Base-by-base conservation (phyloP, 2,329 filamentous ascomycete genomes). In the Aspergillus latus region DNA sequence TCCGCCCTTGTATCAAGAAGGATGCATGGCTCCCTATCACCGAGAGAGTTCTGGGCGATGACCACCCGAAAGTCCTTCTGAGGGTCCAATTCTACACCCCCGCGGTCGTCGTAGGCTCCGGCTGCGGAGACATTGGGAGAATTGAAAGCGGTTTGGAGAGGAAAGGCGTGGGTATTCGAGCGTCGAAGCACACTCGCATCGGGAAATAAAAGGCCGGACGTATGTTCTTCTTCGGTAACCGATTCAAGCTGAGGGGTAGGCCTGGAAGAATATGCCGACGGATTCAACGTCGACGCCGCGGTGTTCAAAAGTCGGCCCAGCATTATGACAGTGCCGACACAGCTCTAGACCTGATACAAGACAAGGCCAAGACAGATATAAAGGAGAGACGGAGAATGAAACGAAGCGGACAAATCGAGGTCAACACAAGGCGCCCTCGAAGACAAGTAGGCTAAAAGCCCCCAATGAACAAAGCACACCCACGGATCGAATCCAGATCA, bases 201-300 rank as follows among this genome's bases (percentile, higher is more conserved):
- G 34, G 77, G 78, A 59, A 78, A 80, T 52, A 80, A 67, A 46
- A 80, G 70, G 39, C 75, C 74, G 45, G 76, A 76, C 4, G 77
- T 80, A 60, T 80, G 77, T 59, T 78, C 76, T 61, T 80, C 77
- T 59, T 80, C 77, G 1, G 76, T 79, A 26, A 78, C 74, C 26
- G 77, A 80, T 61, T 80, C 77, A 16, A 78, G 72, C 30, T 73
- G 71, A 28, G 69, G 66, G 13, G 69, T 60, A 57, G 69, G 73
- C 54, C 74, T 71, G 43, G 69, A 65, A 40, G 69, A 68, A 57
- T 76, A 75, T 6, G 68, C 61, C n/a, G 73, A 65, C 15, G 75
- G 71, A 61, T 73, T 77, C 52, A 78, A 64, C 15, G 75, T 76
- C 44, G 75, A 75, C 11, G 75, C 75, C 42, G 75, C 74, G n/a